Conservation (phyloP, 2,329 filamentous ascomycete genomes). For the Ophidiomyces ophidiicola region DNA sequence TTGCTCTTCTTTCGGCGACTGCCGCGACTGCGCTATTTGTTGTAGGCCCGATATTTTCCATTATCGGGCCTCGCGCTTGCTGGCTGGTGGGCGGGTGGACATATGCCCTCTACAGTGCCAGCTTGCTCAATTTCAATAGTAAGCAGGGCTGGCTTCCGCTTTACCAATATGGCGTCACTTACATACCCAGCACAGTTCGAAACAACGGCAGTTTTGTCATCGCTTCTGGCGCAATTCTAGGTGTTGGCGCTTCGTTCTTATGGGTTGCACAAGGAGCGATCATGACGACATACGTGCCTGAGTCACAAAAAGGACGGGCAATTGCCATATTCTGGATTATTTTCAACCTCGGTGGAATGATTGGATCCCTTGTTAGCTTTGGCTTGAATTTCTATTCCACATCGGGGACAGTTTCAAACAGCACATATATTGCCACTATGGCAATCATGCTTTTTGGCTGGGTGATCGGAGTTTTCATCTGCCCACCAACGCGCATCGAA, state of each 20-base stretch:
- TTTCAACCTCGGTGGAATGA: conserved; percentile 37
- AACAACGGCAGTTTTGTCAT: conserved; percentile 36
- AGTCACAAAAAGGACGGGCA: conserved; percentile 34
- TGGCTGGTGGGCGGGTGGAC: conserved; percentile 38
- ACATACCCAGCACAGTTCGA: conserved; percentile 17
- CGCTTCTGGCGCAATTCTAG: conserved; percentile 35
- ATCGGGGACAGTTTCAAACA: conserved; percentile 37
- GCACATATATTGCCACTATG: conserved; percentile 41
- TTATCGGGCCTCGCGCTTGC: conserved; percentile 33
- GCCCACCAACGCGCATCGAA: conserved; percentile 36
- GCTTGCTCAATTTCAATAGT: conserved; percentile 35
- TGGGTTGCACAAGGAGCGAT: conserved; percentile 40
- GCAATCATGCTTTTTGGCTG: conserved; percentile 41
- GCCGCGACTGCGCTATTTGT: conserved; percentile 36
- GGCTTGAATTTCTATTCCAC: conserved; percentile 34
- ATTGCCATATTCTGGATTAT: conserved; percentile 38
- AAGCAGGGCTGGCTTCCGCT: no score
- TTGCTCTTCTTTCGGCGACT: conserved; percentile 34
- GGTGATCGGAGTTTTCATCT: conserved; percentile 38
- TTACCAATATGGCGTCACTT: not conserved
- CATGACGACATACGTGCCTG: conserved; percentile 38
- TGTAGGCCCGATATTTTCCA: conserved; percentile 35
- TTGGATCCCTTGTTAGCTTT: conserved; percentile 36
- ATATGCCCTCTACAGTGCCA: conserved; percentile 37
- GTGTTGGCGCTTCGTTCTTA: conserved; percentile 35